Base-by-base conservation (phyloP, 192 early-diverging fungal genomes). In the Coemansia umbellata region DNA sequence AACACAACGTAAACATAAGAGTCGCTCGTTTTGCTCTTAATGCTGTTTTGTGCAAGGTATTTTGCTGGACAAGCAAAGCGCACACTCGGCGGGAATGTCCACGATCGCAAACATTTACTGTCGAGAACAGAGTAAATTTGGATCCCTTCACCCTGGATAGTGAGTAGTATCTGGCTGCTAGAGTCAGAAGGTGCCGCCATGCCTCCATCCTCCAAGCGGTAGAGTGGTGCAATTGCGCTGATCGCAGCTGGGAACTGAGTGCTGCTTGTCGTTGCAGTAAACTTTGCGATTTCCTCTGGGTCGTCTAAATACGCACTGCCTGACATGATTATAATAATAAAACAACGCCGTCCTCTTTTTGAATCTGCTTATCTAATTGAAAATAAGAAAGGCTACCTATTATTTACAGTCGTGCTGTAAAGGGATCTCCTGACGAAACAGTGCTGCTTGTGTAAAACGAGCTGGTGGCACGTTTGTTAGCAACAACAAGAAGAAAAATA, bases 31-130 rank as follows among this genome's bases (percentile, higher is more conserved):
- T 28, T 23, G 15, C 54, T 54, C 14, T 40, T 55, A 4, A 41
- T 55, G n/a, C 42, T 59, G 42, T 53, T 43, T 22, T 36, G 57
- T 14, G 55, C 18, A 17, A 41, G 43, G 47, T 77, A 77, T 17
- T 66, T 77, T 31, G 74, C 66, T 4, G 74, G 74, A 33, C 74
- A 77, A 2, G 74, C 58, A 59, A 77, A 77, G 33, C 74, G 74
- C 27, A 69, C 51, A 18, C 47, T 60, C 6, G 74, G 66, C 14
- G 74, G 55, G 37, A 77, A 77, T 11, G 74, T 47, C 74, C 74
- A 77, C 27, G 74, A 77, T 48, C 74, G 58, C 40, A 69, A 43
- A 35, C 74, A 77, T 45, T 77, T 77, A 62, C 62, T 77, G 59
- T 77, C 67, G 17, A 59, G 23, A 1, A 53, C 47, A 8, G 74